A percentile compares a stretch with the other conserved stretches of the same genome.
Evolutionary conservation across 139 green algal genomes (phyloP).

Genomic region (Chlorella sp.): DNA sequence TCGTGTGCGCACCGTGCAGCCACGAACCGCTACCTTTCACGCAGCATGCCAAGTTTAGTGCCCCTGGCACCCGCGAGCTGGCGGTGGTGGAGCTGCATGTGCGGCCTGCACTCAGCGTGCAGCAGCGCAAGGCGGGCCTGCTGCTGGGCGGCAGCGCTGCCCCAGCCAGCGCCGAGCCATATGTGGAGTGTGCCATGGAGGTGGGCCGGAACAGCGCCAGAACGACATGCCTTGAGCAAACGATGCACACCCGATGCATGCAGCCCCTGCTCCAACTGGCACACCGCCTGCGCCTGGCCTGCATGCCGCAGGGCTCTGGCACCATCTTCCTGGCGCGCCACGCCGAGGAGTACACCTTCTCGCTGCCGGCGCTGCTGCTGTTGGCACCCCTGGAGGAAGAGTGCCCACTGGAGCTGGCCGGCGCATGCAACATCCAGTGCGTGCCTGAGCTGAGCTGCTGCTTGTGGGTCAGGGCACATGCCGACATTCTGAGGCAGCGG

Average conservation of each 20-base stretch:
- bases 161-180: not conserved
- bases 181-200: slow-evolving; percentile 3
- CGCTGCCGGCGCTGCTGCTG: slow-evolving; percentile 20
- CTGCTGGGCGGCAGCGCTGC: slow-evolving; percentile 2
- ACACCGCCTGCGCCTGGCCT: no score
- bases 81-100: slow-evolving; percentile 4
- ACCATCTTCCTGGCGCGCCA: slow-evolving; percentile 1
- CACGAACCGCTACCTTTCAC: not conserved
- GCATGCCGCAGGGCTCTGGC: not conserved
- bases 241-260: not conserved
- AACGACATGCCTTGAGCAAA: not conserved
- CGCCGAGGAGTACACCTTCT: slow-evolving; percentile 1
- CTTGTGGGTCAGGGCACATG: no score
- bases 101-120: not conserved
- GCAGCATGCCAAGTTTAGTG: slow-evolving; percentile 19
- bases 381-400: slow-evolving; percentile 4
- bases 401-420: no score
- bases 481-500: no score
- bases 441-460: no score
- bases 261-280: not conserved
- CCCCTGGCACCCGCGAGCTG: not conserved
- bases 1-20: not conserved
- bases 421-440: no score
- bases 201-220: not conserved
- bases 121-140: slow-evolving; percentile 12